These are phyloP conservation scores for Amphirosellinia nigrospora DNA, from an alignment of 495 filamentous ascomycete species.

Conservation along the genomic window DNA sequence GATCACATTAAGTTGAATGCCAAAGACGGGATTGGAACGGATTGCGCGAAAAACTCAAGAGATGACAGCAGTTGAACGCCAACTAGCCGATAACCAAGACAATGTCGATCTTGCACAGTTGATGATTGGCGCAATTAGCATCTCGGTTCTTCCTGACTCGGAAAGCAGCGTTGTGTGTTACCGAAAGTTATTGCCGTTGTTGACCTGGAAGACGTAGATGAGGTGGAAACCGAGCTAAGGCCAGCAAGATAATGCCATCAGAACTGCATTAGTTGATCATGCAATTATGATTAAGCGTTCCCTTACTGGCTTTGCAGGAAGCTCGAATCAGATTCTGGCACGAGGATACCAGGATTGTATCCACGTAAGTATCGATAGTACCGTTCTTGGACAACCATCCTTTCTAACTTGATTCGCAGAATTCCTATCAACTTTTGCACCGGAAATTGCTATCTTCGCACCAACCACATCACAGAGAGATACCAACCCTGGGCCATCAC, in stretches of 20 bases:
- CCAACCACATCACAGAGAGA: slow-evolving; percentile 43
- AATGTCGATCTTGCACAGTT: slow-evolving; percentile 60
- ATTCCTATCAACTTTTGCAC: slow-evolving; percentile 53
- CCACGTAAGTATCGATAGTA: slow-evolving; percentile 56
- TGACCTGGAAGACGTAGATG: slow-evolving; percentile 39
- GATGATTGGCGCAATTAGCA: slow-evolving; percentile 73
- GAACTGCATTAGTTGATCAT: slow-evolving; percentile 86
- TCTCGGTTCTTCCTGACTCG: slow-evolving; percentile 71
- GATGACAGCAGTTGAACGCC: slow-evolving; percentile 73
- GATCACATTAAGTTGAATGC: slow-evolving; percentile 69
- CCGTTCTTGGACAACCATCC: slow-evolving; percentile 31
- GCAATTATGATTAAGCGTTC: slow-evolving; percentile 85
- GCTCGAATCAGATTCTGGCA: slow-evolving; percentile 56
- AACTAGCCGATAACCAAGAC: slow-evolving; percentile 75
- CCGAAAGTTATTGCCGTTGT: slow-evolving; percentile 66
- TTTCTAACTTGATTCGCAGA: slow-evolving; percentile 32
- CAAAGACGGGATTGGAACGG: slow-evolving; percentile 84
- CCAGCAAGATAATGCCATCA: slow-evolving; percentile 81
- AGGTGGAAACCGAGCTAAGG: slow-evolving; percentile 61
- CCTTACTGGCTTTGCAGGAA: slow-evolving; percentile 69
- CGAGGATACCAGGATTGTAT: slow-evolving; percentile 51
- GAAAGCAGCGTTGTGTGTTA: slow-evolving; percentile 78
- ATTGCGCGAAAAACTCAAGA: slow-evolving; percentile 90
- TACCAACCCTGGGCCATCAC: slow-evolving; percentile 41
- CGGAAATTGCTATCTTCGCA: slow-evolving; percentile 65